Percentiles rank a stretch among this genome's conserved stretches.
Conservation (phyloP, 2,329 filamentous ascomycete species). For the Huntiella moniliformis region DNA sequence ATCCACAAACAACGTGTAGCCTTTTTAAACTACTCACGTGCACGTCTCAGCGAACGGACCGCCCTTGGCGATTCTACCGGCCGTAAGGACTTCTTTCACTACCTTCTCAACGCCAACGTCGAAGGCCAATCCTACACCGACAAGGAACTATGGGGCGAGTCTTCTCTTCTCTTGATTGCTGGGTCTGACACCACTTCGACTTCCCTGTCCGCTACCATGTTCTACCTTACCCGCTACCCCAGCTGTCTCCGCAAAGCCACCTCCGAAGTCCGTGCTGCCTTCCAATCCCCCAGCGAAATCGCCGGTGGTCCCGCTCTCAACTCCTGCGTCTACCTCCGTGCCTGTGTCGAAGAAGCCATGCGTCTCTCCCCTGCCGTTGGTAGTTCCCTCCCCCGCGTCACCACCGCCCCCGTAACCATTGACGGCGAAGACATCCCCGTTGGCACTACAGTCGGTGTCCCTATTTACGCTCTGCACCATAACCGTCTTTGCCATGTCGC, state of each 20-base stretch:
- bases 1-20: conserved; percentile 47
- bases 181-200: conserved; percentile 57
- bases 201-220: conserved; percentile 42
- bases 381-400: conserved; percentile 37
- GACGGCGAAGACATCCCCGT: conserved; percentile 35
- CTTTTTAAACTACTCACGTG: conserved; percentile 54
- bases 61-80: conserved; percentile 42
- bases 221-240: conserved; percentile 39
- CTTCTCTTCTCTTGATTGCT: conserved; percentile 51
- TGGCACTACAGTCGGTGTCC: conserved; percentile 43
- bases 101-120: conserved; percentile 52
- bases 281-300: conserved; percentile 35
- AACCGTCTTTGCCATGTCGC: conserved; percentile 42
- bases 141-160: conserved; percentile 51
- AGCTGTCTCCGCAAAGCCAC: conserved; percentile 27
- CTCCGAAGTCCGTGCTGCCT: conserved; percentile 33
- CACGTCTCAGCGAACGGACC: conserved; percentile 47
- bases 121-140: conserved; percentile 41
- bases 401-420: conserved; percentile 40
- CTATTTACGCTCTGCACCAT: conserved; percentile 52
- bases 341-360: conserved; percentile 48
- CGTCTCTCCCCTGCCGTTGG: conserved; percentile 42
- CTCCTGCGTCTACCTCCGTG: conserved; percentile 38
- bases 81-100: conserved; percentile 59
- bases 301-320: conserved; percentile 29